Evolutionary conservation across 2,329 filamentous ascomycete genomes (phyloP).

Genomic region (Raffaelea albimanens): DNA sequence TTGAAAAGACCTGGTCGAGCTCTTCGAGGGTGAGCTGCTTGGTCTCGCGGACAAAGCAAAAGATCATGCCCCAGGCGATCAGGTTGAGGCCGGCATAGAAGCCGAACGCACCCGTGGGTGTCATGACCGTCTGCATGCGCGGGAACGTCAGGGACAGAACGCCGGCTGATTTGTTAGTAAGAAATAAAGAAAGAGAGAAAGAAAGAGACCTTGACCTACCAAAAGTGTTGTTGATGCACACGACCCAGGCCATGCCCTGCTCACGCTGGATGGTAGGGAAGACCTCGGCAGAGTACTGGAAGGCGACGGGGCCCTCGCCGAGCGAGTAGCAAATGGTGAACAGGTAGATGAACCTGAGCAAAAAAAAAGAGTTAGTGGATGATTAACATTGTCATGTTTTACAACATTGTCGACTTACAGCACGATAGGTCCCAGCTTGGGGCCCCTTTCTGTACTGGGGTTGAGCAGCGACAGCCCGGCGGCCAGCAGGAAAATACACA

Average conservation of each 20-base stretch:
- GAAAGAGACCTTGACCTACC: background rate
- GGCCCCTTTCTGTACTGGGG: slow-evolving; percentile 12
- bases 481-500: slow-evolving; percentile 37
- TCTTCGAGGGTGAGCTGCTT: slow-evolving; percentile 50
- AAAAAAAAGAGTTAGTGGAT: slow-evolving; percentile 28
- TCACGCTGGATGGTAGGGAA: slow-evolving; percentile 64
- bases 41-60: slow-evolving; percentile 49
- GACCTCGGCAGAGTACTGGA: slow-evolving; percentile 60
- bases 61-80: slow-evolving; percentile 47
- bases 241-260: slow-evolving; percentile 43
- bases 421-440: slow-evolving; percentile 36
- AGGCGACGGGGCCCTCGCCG: slow-evolving; percentile 57
- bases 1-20: slow-evolving; percentile 51
- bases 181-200: background rate
- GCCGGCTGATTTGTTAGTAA: slow-evolving; percentile 47
- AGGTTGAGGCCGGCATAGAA: slow-evolving; percentile 50
- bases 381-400: no score
- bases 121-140: slow-evolving; percentile 35
- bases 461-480: slow-evolving; percentile 52
- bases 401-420: no score
- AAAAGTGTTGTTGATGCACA: slow-evolving; percentile 7
- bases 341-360: slow-evolving; percentile 34
- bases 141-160: slow-evolving; percentile 57
- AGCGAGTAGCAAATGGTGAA: slow-evolving; percentile 20
- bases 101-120: slow-evolving; percentile 30